These are phyloP conservation scores for Saturnispora saitoi DNA, from an alignment of 805 yeast genomes.

Conservation along the genomic window DNA sequence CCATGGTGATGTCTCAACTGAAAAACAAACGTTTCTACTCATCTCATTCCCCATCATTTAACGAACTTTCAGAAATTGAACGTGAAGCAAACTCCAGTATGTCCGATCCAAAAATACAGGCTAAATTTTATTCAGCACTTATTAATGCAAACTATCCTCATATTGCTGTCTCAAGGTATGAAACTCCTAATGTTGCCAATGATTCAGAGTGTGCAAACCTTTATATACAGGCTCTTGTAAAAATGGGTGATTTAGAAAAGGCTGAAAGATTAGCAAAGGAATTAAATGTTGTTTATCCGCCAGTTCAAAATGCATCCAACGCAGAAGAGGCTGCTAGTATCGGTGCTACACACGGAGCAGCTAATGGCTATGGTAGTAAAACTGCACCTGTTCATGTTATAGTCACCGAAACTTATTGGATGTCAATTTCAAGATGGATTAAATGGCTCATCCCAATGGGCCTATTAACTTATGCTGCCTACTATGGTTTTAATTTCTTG, in stretches of 20 bases:
- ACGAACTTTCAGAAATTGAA: conserved; percentile 55
- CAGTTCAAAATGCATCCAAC: conserved; percentile 7
- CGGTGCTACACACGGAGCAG: neutral
- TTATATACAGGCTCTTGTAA: conserved; percentile 73
- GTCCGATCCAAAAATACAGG: conserved; percentile 63
- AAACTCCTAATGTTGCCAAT: conserved; percentile 86
- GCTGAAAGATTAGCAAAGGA: conserved; percentile 58
- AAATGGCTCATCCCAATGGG: conserved; percentile 83
- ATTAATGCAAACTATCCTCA: conserved; percentile 86
- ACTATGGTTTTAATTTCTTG: conserved; percentile 67
- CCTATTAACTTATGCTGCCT: conserved; percentile 69
- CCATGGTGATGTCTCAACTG: neutral
- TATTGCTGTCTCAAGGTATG: conserved; percentile 88
- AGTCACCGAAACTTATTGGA: conserved; percentile 74
- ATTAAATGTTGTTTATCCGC: conserved; percentile 23
- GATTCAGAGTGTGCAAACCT: conserved; percentile 70
- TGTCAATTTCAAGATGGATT: conserved; percentile 76
- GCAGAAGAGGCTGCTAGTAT: conserved; percentile 2
- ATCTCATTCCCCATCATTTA: conserved; percentile 15
- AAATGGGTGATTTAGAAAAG: conserved; percentile 67
- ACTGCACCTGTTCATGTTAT: conserved; percentile 90
- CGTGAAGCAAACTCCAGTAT: conserved; percentile 78
- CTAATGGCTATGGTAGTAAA: conserved; percentile 44
- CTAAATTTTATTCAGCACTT: conserved; percentile 69
- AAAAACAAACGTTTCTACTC: conserved; percentile 8